Percentiles rank a stretch among this genome's conserved stretches.
phyloP scores from a whole-genome alignment of 1,284 basidiomycete genomes.

The Fomitiporia mediterranea region DNA sequence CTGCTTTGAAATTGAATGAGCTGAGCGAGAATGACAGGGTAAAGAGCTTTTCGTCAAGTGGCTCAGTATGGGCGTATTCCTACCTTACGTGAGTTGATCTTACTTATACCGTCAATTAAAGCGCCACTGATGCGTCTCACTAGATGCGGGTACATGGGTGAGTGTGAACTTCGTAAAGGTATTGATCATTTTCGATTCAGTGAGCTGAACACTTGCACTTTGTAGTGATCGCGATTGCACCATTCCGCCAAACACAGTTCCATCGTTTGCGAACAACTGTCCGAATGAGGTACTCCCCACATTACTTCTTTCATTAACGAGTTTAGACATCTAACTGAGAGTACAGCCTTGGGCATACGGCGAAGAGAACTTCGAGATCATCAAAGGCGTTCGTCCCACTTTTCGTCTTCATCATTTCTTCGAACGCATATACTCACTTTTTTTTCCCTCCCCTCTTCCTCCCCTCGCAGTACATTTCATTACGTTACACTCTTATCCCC shows the following conservation, averaged over 20 bases:
- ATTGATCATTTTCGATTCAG: too few relatives aligned
- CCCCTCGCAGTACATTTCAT: constrained; percentile 33
- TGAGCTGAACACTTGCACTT: too few relatives aligned
- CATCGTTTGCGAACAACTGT: constrained; percentile 33
- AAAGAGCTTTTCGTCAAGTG: constrained; percentile 38
- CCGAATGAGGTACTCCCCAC: constrained; percentile 34
- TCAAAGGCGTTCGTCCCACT: constrained; percentile 31
- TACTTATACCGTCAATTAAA: neutral
- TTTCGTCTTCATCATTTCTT: neutral
- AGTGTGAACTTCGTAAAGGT: neutral
- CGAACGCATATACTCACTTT: too few relatives aligned
- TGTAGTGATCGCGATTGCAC: constrained; percentile 32
- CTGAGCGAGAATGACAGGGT: constrained; percentile 26
- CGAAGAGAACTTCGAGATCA: constrained; percentile 35
- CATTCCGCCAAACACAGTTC: constrained; percentile 26
- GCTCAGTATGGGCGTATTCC: constrained; percentile 38
- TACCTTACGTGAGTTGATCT: constrained; percentile 35
- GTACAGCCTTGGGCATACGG: constrained; percentile 38
- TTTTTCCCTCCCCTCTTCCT: too few relatives aligned
- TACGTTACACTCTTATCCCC: constrained; percentile 36
- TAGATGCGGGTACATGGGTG: constrained; percentile 40
- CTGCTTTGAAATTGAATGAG: neutral
- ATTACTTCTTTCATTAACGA: neutral
- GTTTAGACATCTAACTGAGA: neutral
- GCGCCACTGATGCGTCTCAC: neutral